Percentiles rank a stretch among this genome's conserved stretches.
phyloP scores from a whole-genome alignment of 192 early-diverging fungal genomes.

The Chytriomyces sp. region DNA sequence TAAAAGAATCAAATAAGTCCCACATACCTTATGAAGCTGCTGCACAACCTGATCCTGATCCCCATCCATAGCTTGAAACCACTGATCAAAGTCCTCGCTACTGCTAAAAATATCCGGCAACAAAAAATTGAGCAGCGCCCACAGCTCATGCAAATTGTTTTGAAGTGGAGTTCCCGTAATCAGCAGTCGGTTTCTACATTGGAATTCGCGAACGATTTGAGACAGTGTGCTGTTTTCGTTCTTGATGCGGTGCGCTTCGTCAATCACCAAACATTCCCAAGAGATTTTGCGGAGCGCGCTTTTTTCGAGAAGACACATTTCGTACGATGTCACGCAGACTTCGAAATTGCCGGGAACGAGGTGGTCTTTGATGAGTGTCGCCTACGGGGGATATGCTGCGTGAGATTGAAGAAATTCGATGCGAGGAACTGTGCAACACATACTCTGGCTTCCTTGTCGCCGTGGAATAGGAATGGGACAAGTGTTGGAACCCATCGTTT shows the following conservation, averaged over 20 bases:
- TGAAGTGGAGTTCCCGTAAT: conserved; percentile 96
- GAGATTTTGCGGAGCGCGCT: conserved; percentile 74
- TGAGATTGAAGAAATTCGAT: conserved; percentile 20
- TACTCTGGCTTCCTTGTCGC: conserved; percentile 83
- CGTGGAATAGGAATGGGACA: conserved; percentile 88
- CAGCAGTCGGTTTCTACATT: conserved; percentile 84
- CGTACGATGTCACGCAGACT: conserved; percentile 95
- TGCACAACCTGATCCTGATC: conserved; percentile 76
- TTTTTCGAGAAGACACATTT: conserved; percentile 94
- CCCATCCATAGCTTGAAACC: conserved; percentile 82
- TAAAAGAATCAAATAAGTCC: conserved; percentile 31
- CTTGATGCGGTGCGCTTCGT: conserved; percentile 83
- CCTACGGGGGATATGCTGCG: not conserved
- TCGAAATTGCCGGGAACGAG: conserved; percentile 70
- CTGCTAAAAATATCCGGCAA: conserved; percentile 96
- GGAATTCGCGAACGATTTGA: conserved; percentile 90
- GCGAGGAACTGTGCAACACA: conserved; percentile 12
- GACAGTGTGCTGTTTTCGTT: conserved; percentile 95
- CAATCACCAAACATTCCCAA: conserved; percentile 81
- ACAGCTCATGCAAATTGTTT: conserved; percentile 98
- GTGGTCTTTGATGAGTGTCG: conserved; percentile 36
- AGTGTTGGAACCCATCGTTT: conserved; percentile 89
- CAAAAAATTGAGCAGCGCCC: conserved; percentile 97
- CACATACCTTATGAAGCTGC: conserved; percentile 68
- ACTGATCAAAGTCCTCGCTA: conserved; percentile 91